Conservation (phyloP, 768 basidiomycete genomes). For the Lepiota brunneoincarnata region DNA sequence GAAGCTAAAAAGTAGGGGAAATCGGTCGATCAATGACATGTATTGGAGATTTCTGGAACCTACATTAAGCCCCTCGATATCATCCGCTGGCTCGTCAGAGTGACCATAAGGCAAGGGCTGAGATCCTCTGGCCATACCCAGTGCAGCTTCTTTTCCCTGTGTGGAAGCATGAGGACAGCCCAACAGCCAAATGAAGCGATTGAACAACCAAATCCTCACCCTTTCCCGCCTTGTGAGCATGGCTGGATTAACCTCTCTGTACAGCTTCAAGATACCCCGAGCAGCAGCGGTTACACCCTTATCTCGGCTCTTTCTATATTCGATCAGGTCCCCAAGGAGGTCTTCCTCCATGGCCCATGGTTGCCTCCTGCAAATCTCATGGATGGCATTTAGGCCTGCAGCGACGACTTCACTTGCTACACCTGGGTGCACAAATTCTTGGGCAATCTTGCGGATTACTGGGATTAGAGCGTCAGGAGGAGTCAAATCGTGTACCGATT, state of each 20-base stretch:
- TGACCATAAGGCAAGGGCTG: conserved; percentile 85
- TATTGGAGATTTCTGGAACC: conserved; percentile 23
- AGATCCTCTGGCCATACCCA: conserved; percentile 61
- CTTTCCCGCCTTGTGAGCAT: conserved; percentile 88
- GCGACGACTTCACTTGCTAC: conserved; percentile 94
- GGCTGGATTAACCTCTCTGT: conserved; percentile 93
- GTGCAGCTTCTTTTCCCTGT: conserved; percentile 88
- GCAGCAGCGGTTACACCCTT: conserved; percentile 91
- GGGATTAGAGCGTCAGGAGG: conserved; percentile 92
- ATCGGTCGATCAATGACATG: neutral
- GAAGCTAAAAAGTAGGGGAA: conserved; percentile 46
- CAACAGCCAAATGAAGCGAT: conserved; percentile 5
- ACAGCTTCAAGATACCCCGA: conserved; percentile 83
- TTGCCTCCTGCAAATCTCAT: conserved; percentile 92
- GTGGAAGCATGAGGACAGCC: neutral
- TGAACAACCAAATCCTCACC: conserved; percentile 44
- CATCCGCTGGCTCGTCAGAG: conserved; percentile 64
- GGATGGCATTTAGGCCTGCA: conserved; percentile 93
- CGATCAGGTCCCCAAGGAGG: conserved; percentile 85
- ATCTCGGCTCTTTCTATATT: conserved; percentile 93
- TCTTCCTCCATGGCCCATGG: conserved; percentile 98
- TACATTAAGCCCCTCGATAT: conserved; percentile 89
- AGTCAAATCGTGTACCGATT: conserved; percentile 92
- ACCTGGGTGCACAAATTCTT: conserved; percentile 97
- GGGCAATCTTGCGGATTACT: conserved; percentile 86